phyloP scores from a whole-genome alignment of 352 stramenopile species.

The Phytophthora sojae region DNA sequence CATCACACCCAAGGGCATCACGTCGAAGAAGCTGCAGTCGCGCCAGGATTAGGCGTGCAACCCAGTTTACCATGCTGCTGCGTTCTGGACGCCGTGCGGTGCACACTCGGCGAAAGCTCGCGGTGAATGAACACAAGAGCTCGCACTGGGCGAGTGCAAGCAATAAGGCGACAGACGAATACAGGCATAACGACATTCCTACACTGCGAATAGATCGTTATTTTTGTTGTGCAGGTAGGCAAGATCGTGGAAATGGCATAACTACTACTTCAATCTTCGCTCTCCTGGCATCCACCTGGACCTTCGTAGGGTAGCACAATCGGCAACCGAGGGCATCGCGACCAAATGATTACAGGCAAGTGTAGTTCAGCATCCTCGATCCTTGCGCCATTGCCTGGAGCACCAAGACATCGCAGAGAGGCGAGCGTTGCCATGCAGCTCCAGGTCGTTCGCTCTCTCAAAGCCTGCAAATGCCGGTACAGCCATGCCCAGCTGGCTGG shows the following conservation, averaged over 20 bases:
- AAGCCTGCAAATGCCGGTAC: too few species aligned
- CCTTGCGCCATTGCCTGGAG: too few species aligned
- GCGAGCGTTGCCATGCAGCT: too few species aligned
- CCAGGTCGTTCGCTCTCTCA: too few species aligned
- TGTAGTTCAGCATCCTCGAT: too few species aligned
- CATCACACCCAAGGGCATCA: slow-evolving; percentile 92
- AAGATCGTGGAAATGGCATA: neutral
- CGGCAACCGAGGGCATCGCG: too few species aligned
- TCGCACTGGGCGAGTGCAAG: slow-evolving; percentile 1
- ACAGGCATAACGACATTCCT: neutral
- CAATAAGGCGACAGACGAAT: slow-evolving; percentile 12
- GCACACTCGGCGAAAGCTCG: neutral
- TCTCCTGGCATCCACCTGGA: too few species aligned
- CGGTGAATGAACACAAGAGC: slow-evolving; percentile 4
- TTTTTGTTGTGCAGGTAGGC: neutral
- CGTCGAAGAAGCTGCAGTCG: slow-evolving; percentile 83
- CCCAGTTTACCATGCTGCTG: slow-evolving; percentile 6
- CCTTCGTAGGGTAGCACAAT: too few species aligned
- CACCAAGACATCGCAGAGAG: too few species aligned
- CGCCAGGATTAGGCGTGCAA: slow-evolving; percentile 71
- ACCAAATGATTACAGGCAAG: too few species aligned
- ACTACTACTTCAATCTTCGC: too few species aligned
- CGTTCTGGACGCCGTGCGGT: slow-evolving; percentile 12
- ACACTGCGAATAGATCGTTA: neutral
- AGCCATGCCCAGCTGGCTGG: neutral